Percentiles rank a stretch among this genome's conserved stretches.
These are phyloP conservation scores for Rubus parviflorus DNA, from an alignment of 306 rosid species.

Conservation along the genomic window DNA sequence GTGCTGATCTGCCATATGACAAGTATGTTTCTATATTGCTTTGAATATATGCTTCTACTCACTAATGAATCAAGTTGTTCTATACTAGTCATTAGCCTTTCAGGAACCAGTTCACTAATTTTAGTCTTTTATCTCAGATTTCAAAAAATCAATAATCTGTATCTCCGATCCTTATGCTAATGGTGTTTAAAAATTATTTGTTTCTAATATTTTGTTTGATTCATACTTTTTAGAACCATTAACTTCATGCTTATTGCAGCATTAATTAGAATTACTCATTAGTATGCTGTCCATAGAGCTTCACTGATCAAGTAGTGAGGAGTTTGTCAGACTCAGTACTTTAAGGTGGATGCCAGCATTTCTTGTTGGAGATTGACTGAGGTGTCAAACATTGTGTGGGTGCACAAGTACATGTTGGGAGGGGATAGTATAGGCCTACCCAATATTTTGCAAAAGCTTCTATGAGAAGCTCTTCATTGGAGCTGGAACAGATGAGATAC, in stretches of 20 bases:
- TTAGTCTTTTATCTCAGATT: neutral
- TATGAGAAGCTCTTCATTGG: neutral
- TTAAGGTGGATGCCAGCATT: neutral
- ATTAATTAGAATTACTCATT: neutral
- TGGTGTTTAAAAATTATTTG: too few relatives aligned
- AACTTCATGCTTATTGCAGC: neutral
- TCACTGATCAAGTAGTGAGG: neutral
- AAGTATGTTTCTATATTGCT: conserved; percentile 53
- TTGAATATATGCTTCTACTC: neutral
- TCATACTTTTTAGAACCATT: too few relatives aligned
- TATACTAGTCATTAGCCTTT: neutral
- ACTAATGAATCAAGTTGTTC: neutral
- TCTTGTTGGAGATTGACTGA: neutral
- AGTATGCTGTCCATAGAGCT: neutral
- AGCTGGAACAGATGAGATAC: neutral
- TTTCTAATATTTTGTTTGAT: too few relatives aligned
- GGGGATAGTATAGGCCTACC: neutral
- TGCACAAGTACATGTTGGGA: neutral
- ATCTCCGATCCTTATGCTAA: too few relatives aligned
- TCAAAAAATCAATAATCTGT: neutral
- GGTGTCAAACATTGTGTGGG: neutral
- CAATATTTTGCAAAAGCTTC: neutral
- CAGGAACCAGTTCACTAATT: neutral
- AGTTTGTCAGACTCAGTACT: neutral
- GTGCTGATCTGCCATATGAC: conserved; percentile 84